A percentile compares a stretch with the other conserved stretches of the same genome.
Evolutionary conservation across 345 rosid genomes (phyloP).

Genomic region (Eutrema yunnanense): DNA sequence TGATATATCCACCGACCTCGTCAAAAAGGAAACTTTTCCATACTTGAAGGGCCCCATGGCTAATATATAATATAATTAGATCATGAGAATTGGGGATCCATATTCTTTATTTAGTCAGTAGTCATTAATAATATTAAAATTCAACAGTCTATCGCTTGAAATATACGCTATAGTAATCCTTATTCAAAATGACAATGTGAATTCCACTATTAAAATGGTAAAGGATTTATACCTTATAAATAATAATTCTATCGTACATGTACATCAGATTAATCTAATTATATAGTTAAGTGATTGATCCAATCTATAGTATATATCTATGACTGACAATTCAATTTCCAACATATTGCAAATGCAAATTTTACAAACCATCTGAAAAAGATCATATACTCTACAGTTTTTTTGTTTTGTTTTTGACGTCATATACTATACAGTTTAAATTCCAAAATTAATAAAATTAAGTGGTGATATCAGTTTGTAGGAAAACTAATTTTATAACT

Average conservation of each 20-base stretch:
- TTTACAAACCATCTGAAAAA: not conserved
- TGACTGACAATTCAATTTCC: not conserved
- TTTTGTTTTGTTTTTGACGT: too few relatives aligned
- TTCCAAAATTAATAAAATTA: too few relatives aligned
- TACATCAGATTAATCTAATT: not conserved
- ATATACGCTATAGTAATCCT: not conserved
- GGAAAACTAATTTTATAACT: too few relatives aligned
- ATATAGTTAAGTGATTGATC: not conserved
- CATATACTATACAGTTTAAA: too few relatives aligned
- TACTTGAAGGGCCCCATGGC: constrained; percentile 5
- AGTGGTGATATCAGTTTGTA: too few relatives aligned
- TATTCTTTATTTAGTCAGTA: not conserved
- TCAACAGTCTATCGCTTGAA: not conserved
- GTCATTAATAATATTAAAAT: not conserved
- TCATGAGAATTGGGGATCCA: not conserved
- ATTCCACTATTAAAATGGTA: not conserved
- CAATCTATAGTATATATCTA: not conserved
- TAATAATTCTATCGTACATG: not conserved
- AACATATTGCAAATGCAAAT: not conserved
- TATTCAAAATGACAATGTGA: not conserved
- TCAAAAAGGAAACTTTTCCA: constrained; percentile 23
- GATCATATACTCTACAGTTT: not conserved
- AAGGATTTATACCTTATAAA: not conserved
- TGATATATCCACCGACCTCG: constrained; percentile 28
- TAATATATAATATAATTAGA: not conserved